A percentile compares a stretch with the other conserved stretches of the same genome.
Conservation (phyloP, 345 rosid genomes). For the Diplotaxis tenuifolia region DNA sequence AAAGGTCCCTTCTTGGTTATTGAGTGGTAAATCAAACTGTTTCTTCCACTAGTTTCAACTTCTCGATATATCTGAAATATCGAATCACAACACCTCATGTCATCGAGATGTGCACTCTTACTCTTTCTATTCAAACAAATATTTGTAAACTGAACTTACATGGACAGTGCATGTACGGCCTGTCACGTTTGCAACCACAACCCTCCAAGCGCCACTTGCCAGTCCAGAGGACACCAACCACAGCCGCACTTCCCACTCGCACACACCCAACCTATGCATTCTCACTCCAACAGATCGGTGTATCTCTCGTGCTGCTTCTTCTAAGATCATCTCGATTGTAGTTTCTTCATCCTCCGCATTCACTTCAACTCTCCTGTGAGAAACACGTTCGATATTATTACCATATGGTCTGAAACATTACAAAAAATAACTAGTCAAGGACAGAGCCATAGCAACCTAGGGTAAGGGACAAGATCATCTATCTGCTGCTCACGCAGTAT, state of each 20-base stretch:
- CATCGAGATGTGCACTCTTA: conserved; percentile 13
- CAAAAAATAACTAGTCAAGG: conserved; percentile 8
- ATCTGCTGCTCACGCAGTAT: conserved; percentile 84
- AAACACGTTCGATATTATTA: conserved; percentile 32
- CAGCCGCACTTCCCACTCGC: conserved; percentile 98
- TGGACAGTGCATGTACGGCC: conserved; percentile 91
- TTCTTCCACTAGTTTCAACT: conserved; percentile 61
- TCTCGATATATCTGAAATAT: conserved; percentile 83
- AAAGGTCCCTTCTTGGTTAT: conserved; percentile 58
- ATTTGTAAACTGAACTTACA: conserved; percentile 52
- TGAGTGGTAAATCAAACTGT: conserved; percentile 64
- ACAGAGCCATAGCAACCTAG: conserved; percentile 52
- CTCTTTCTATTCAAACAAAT: background rate
- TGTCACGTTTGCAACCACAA: conserved; percentile 79
- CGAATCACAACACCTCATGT: conserved; percentile 13
- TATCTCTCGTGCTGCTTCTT: conserved; percentile 72
- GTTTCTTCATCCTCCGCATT: conserved; percentile 68
- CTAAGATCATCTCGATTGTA: conserved; percentile 65
- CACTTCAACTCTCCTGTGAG: conserved; percentile 76
- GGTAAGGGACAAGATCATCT: conserved; percentile 82
- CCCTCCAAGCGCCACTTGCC: conserved; percentile 97
- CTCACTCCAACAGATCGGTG: conserved; percentile 79
- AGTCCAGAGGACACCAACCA: conserved; percentile 81
- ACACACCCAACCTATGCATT: conserved; percentile 89
- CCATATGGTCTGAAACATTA: conserved; percentile 2